Evolutionary conservation across 164 flowering plant genomes (phyloP), one percentile per base, ranked within the genome.

Genomic region (Tinospora cordifolia): DNA sequence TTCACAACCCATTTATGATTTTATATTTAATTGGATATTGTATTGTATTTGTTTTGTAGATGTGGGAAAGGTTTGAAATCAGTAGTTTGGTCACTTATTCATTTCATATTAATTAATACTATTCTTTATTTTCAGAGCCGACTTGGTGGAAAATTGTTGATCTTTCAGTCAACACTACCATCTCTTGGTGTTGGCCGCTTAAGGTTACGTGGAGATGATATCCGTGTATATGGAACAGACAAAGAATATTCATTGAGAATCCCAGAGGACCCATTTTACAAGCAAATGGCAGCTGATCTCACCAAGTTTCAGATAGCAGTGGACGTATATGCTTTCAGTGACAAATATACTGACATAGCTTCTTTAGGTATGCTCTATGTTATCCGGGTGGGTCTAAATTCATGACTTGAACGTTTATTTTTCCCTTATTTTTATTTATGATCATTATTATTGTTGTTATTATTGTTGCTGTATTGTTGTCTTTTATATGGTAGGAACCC

Each of bases 221-320:
- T 71, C 77, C 97, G 96, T 72, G 83, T 87, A 36, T 90, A 90
- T 85, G 99, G 98, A 78, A 89, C 97, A 19, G 99, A 95, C 75
- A 92, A 90, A 78, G 98, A 92, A 71, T 84, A 87, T 78, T 40
- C 83, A 19, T 68, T 92, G 72, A 86, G 99, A 80, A 62, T 83
- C 71, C 85, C 99, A 34, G 97, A 91, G 79, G 99, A 95, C 84
- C 85, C 94, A 68, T 91, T 92, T 72, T 94, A 92, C 72, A 92
- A 90, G 83, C 97, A 94, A 80, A 90, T 90, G 97, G 99, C 99
- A 75, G 97, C 99, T 68, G 98, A 94, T 82, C 81, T 85, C 60
- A 83, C 93, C 8, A 92, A 92, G 82, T 86, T 69, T 78, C 98
- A 94, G 84, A 90, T 92, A 72, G 89, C 85, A 7, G 95, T 86